These are phyloP conservation scores for Phylloporus rhodoxanthus DNA, from an alignment of 768 basidiomycete species.

Conservation along the genomic window DNA sequence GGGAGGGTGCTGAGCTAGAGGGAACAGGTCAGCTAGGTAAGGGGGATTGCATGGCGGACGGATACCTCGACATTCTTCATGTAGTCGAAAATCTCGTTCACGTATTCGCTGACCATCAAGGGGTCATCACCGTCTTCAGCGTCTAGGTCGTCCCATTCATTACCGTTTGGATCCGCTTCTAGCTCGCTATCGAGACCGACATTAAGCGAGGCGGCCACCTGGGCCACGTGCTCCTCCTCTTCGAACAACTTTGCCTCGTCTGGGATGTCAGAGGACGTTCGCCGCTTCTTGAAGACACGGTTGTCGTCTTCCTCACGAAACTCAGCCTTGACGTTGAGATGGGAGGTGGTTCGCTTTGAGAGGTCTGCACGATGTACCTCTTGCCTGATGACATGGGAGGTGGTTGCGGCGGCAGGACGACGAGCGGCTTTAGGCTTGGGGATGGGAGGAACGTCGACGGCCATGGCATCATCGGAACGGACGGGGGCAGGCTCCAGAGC, in stretches of 20 bases:
- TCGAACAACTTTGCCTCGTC: no score
- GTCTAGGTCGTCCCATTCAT: constrained; percentile 87
- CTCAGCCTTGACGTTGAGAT: constrained; percentile 31
- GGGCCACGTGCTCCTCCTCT: no score
- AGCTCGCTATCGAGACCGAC: constrained; percentile 39
- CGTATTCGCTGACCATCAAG: constrained; percentile 96
- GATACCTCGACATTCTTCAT: constrained; percentile 61
- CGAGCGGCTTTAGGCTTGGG: constrained; percentile 5
- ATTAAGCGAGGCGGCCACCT: constrained; percentile 38
- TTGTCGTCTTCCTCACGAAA: constrained; percentile 48
- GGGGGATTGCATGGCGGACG: not conserved
- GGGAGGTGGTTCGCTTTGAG: constrained; percentile 29
- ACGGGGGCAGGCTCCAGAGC: constrained; percentile 13
- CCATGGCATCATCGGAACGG: constrained; percentile 48
- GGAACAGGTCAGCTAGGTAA: not conserved
- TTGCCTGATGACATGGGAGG: constrained; percentile 22
- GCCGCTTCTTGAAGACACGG: constrained; percentile 66
- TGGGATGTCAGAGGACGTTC: constrained; percentile 50
- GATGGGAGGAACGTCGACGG: constrained; percentile 37
- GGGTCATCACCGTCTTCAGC: constrained; percentile 90
- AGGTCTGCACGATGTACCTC: constrained; percentile 26
- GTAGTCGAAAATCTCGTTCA: constrained; percentile 49
- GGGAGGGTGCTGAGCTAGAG: constrained; percentile 71
- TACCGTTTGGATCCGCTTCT: constrained; percentile 61
- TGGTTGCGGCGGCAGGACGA: constrained; percentile 29